Base-by-base conservation (phyloP, 1,139 yeast genomes). In the Yamadazyma sp. region DNA sequence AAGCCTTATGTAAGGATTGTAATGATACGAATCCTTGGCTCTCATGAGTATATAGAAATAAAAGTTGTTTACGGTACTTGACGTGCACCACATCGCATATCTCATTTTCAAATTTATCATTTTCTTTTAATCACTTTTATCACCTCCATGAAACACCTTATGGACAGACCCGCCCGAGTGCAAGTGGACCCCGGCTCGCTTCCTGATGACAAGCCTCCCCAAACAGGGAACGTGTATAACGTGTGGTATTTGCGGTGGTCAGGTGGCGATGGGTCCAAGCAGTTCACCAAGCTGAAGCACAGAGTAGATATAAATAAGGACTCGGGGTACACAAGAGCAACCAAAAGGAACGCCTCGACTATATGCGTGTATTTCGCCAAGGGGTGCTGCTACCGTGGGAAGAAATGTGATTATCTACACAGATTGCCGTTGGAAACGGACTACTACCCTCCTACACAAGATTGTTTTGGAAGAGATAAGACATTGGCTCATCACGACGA, bases 401-500 rank as follows among this genome's bases (percentile, higher is more conserved):
- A 73, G 41, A 74, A 78, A 36, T 92, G 98, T 59, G 76, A 74
- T 25, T 89, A 80, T 58, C 64, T 83, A 36, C 98, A 92, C 59
- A 67, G 96, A 36, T 57, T 87, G 12, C 98, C 98, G 0, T 60
- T 58, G 0, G 58, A 64, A 1, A 38, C 45, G 1, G 83, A 78
- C 44, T 58, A 63, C 32, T 66, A 67, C 42, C 71, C 82, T 1
- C 76, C 81, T 10, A 82, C 88, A 1, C 78, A 81, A 30, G 98
- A 92, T 61, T 91, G 98, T 54, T 92, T 92, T 69, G 98, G 98
- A 0, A 68, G 98, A 42, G 96, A 87, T 56, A 87, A 85, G 58
- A 85, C 86, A 46, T 73, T 87, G 1, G 86, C 81, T 33, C 87
- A 87, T 56, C 69, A 89, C 48, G 97, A 91, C 50, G 98, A 92